Evolutionary conservation across 169 alveolate genomes (phyloP).

Genomic region (Cryptosporidium felis): DNA sequence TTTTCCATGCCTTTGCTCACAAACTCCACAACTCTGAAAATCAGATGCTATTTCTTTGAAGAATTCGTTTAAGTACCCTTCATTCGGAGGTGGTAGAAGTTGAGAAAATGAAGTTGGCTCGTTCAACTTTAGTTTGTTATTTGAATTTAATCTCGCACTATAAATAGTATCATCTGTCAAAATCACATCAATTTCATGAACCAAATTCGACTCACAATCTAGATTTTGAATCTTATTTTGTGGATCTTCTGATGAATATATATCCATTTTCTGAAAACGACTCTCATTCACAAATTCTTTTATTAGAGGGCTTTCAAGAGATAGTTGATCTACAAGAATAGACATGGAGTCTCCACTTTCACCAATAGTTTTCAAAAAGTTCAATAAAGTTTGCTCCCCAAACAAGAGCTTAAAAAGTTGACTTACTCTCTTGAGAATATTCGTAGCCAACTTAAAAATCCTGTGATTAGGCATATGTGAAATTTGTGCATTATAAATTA

Average conservation of each 20-base stretch:
- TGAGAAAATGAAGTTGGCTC: background rate
- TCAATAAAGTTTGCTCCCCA: background rate
- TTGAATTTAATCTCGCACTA: background rate
- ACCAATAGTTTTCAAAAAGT: background rate
- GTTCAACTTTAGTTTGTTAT: background rate
- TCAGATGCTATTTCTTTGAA: background rate
- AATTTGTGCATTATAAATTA: constrained; percentile 53
- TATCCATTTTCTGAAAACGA: background rate
- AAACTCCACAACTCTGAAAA: background rate
- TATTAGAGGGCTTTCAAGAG: background rate
- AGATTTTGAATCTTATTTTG: background rate
- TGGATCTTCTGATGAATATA: background rate
- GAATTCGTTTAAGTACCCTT: background rate
- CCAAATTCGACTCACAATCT: background rate
- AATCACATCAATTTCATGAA: background rate
- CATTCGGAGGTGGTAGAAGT: background rate
- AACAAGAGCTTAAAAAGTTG: constrained; percentile 15
- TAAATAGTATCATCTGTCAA: background rate
- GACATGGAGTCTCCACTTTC: constrained; percentile 8
- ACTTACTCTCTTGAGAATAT: constrained; percentile 11
- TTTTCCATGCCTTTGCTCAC: background rate
- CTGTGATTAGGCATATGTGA: constrained; percentile 71
- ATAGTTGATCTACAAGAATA: background rate
- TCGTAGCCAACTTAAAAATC: constrained; percentile 20
- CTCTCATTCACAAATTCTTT: background rate